These are phyloP conservation scores for Pseudogymnoascus sp. DNA, from an alignment of 2,329 filamentous ascomycete genomes.

Conservation along the genomic window DNA sequence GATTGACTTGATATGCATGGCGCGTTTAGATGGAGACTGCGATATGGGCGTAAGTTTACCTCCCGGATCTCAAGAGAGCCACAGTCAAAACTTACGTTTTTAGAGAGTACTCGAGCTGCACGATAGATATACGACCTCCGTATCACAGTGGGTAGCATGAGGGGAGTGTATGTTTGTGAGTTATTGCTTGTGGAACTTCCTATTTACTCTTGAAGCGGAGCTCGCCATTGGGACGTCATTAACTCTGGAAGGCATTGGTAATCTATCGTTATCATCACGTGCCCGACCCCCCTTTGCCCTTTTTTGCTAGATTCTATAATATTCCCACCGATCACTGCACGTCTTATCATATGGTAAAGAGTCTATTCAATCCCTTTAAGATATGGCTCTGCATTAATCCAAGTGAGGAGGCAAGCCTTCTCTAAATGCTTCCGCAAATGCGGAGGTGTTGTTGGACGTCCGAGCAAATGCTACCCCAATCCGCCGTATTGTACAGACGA, in stretches of 20 bases:
- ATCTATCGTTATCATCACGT: conserved; percentile 4
- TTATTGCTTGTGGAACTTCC: conserved; percentile 4
- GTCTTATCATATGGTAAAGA: neutral
- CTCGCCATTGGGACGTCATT: neutral
- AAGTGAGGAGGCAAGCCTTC: neutral
- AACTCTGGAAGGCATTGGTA: neutral
- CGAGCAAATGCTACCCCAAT: neutral
- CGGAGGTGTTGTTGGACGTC: neutral
- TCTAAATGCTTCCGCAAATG: neutral
- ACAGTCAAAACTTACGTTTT: neutral
- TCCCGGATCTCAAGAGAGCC: neutral
- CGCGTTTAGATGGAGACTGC: conserved; percentile 16
- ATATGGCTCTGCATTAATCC: neutral
- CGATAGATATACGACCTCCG: neutral
- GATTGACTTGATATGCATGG: conserved; percentile 82
- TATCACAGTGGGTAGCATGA: neutral
- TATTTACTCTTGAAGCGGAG: neutral
- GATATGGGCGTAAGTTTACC: neutral
- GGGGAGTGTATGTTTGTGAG: neutral
- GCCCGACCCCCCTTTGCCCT: neutral
- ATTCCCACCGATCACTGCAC: neutral
- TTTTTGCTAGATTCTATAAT: neutral
- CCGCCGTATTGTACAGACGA: conserved; percentile 4
- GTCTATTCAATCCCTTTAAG: neutral
- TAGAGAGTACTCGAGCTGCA: neutral